These are phyloP conservation scores for Blumeria hordei DNA, from an alignment of 2,329 filamentous ascomycete genomes.

Conservation along the genomic window DNA sequence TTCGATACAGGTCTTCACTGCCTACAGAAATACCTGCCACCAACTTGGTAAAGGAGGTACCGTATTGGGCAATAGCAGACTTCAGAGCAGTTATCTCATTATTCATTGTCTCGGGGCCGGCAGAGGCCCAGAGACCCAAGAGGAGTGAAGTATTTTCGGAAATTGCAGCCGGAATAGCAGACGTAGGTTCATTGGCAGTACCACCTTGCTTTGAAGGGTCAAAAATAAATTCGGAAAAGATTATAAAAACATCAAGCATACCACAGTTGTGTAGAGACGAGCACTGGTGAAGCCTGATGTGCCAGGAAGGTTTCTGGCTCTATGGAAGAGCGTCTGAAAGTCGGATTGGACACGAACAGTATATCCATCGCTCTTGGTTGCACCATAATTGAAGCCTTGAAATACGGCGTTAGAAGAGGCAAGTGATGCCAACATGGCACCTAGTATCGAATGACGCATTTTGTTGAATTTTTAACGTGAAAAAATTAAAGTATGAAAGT, in stretches of 20 bases:
- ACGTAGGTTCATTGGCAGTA: slow-evolving; percentile 35
- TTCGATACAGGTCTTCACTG: slow-evolving; percentile 67
- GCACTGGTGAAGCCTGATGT: slow-evolving; percentile 43
- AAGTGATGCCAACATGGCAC: neutral
- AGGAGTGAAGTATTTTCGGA: slow-evolving; percentile 54
- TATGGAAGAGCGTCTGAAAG: slow-evolving; percentile 45
- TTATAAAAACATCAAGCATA: slow-evolving; percentile 14
- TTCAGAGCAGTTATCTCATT: slow-evolving; percentile 55
- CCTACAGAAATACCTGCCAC: slow-evolving; percentile 71
- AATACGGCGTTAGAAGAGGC: slow-evolving; percentile 14
- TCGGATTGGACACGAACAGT: slow-evolving; percentile 34
- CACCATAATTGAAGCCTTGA: slow-evolving; percentile 47
- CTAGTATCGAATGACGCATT: neutral
- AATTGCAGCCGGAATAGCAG: slow-evolving; percentile 63
- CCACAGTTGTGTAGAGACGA: slow-evolving; percentile 43
- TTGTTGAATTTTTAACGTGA: neutral
- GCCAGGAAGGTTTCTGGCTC: slow-evolving; percentile 36
- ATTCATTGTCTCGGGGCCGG: slow-evolving; percentile 32
- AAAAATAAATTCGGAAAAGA: slow-evolving; percentile 3
- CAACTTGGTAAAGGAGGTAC: slow-evolving; percentile 34
- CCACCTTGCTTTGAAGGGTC: slow-evolving; percentile 30
- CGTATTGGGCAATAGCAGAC: slow-evolving; percentile 44
- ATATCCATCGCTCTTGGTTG: slow-evolving; percentile 30
- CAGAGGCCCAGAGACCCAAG: slow-evolving; percentile 65
- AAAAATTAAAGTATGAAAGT: too few species aligned